phyloP scores from a whole-genome alignment of 192 early-diverging fungal species.

The Mortierella antarctica region DNA sequence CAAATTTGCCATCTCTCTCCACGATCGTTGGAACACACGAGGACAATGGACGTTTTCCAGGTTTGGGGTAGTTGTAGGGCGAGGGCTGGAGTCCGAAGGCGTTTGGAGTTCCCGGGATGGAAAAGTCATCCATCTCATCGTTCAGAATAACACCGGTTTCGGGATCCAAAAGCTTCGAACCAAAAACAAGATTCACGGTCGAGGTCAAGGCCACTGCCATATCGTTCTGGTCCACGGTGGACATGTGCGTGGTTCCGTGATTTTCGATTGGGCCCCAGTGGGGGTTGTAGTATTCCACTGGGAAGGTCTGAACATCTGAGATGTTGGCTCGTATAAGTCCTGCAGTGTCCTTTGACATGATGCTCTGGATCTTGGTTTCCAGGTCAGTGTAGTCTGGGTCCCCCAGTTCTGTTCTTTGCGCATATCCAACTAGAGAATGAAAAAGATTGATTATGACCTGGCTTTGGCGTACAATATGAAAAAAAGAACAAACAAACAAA shows the following conservation, averaged over 20 bases:
- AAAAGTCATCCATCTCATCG: conserved; percentile 97
- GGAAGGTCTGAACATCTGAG: conserved; percentile 75
- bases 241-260: conserved; percentile 95
- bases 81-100: conserved; percentile 85
- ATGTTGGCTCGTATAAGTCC: conserved; percentile 74
- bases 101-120: conserved; percentile 77
- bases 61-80: conserved; percentile 85
- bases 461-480: background rate
- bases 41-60: conserved; percentile 87
- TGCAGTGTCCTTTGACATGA: conserved; percentile 79
- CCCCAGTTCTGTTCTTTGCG: conserved; percentile 81
- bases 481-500: background rate
- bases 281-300: conserved; percentile 82
- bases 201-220: conserved; percentile 88
- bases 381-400: conserved; percentile 82
- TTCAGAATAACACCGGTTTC: conserved; percentile 92
- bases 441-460: background rate
- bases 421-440: conserved; percentile 68
- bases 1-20: conserved; percentile 72
- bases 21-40: conserved; percentile 73
- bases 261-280: conserved; percentile 78
- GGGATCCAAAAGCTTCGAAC: conserved; percentile 87
- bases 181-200: conserved; percentile 92
- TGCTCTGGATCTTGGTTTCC: conserved; percentile 64
- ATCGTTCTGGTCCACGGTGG: conserved; percentile 77